Evolutionary conservation across 2,329 filamentous ascomycete species (phyloP), one percentile per base, ranked within the genome.

Genomic region (Periconia digitata): DNA sequence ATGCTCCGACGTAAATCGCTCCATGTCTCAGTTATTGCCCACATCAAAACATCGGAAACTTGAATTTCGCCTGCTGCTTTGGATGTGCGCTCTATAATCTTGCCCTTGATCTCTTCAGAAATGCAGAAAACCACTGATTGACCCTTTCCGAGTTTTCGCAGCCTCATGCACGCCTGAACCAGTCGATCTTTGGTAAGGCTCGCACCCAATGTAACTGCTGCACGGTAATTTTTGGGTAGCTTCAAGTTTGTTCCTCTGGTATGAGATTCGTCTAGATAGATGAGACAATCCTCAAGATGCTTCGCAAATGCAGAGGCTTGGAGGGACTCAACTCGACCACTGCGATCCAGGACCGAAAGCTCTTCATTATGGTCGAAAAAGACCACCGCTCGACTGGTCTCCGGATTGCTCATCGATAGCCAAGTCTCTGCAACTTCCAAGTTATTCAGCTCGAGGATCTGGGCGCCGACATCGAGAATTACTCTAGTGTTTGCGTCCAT

Each of bases 251-350:
- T 89, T 0, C 88, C 87, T 50, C 87, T 69, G 0, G 86, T 89
- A 51, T 91, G 86, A 0, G 80, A 78, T 48, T 91, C 83, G 42
- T 91, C 87, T 0, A 92, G 73, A 45, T 85, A 91, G 0, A 90
- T 75, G 0, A 89, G 64, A 46, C 86, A 91, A 0, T 55, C 55
- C 5, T 83, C 80, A 0, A 86, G 66, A 6, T 84, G 77, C 0
- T 75, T 72, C 0, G 72, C 67, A 56, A 81, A 89, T 0, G 84
- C 77, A 0, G 87, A 90, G 0, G 72, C 76, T 3, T 79, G 75
- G 0, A 91, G 72, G 0, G 69, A 59, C 32, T 84, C 79, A 0
- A 76, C 54, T 0, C 63, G 61, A 0, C 76, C 79, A 3, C 68
- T 65, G 0, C 76, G 72, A 49, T 83, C 77, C 0, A 85, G 32